A percentile compares a stretch with the other conserved stretches of the same genome.
phyloP scores from a whole-genome alignment of 768 basidiomycete species.

The Gymnopilus junonius region DNA sequence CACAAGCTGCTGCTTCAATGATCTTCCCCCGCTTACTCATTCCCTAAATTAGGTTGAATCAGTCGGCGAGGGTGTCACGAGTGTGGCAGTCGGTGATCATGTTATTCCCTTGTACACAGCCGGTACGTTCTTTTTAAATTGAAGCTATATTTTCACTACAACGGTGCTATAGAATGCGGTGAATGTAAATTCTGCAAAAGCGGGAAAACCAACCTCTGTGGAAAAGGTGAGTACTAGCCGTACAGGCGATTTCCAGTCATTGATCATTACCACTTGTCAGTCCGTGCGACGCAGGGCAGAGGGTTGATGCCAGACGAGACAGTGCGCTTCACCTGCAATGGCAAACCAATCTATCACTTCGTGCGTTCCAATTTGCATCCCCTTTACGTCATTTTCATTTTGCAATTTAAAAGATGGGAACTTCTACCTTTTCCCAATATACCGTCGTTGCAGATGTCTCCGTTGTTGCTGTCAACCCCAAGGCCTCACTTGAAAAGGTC shows the following conservation, averaged over 20 bases:
- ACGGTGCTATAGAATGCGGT: conserved; percentile 69
- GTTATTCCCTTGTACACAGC: conserved; percentile 97
- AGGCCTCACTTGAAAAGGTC: conserved; percentile 93
- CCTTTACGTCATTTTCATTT: conserved; percentile 3
- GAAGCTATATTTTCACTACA: not conserved
- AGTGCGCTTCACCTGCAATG: conserved; percentile 87
- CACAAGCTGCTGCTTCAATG: not conserved
- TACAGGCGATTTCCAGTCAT: not conserved
- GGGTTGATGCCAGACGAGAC: conserved; percentile 94
- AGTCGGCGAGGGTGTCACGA: conserved; percentile 94
- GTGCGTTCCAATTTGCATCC: conserved; percentile 47
- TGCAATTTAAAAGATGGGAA: conserved; percentile 78
- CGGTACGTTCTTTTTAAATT: conserved; percentile 47
- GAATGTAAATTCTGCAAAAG: conserved; percentile 99
- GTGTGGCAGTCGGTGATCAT: conserved; percentile 82
- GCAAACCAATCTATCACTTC: conserved; percentile 88
- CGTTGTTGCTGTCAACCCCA: conserved; percentile 85
- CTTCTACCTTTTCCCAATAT: conserved; percentile 99
- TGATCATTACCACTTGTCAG: conserved; percentile 39
- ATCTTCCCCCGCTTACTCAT: conserved; percentile 15
- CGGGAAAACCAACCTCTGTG: conserved; percentile 98
- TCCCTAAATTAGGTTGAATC: conserved; percentile 78
- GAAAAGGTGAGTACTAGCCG: conserved; percentile 62
- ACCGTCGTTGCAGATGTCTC: conserved; percentile 98
- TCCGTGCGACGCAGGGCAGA: conserved; percentile 91